A percentile compares a stretch with the other conserved stretches of the same genome.
phyloP scores from a whole-genome alignment of 306 rosid species.

The peach (Prunus persica) region DNA sequence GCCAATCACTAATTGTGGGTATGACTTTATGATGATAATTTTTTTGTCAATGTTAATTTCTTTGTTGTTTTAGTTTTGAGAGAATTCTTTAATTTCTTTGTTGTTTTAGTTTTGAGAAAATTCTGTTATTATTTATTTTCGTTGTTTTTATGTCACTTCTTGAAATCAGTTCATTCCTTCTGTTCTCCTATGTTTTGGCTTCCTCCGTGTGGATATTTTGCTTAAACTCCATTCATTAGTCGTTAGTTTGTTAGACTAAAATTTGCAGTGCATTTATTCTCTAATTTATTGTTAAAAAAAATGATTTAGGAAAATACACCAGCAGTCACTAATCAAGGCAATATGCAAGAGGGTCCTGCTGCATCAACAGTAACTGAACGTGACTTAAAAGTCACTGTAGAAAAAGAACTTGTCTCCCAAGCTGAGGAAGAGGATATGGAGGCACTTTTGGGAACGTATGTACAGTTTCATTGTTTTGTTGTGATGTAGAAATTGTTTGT shows the following conservation, averaged over 20 bases:
- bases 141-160: neutral
- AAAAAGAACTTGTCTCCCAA: conserved; percentile 95
- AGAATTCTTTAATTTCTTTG: neutral
- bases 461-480: conserved; percentile 1
- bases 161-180: neutral
- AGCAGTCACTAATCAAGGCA: conserved; percentile 44
- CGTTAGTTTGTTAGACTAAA: neutral
- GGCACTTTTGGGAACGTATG: conserved; percentile 94
- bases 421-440: conserved; percentile 99
- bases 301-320: conserved; percentile 73
- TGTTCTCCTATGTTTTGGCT: neutral
- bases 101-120: neutral
- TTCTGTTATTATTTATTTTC: neutral
- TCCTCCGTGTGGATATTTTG: neutral
- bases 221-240: neutral
- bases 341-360: conserved; percentile 45
- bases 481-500: neutral
- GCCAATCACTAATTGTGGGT: neutral
- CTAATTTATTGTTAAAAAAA: neutral
- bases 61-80: neutral
- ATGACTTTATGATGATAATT: neutral
- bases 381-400: conserved; percentile 83
- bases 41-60: neutral
- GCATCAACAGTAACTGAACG: conserved; percentile 48
- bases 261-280: neutral